These are phyloP conservation scores for Aegilops longissima DNA, from an alignment of 176 grass and related monocot species.

Conservation along the genomic window DNA sequence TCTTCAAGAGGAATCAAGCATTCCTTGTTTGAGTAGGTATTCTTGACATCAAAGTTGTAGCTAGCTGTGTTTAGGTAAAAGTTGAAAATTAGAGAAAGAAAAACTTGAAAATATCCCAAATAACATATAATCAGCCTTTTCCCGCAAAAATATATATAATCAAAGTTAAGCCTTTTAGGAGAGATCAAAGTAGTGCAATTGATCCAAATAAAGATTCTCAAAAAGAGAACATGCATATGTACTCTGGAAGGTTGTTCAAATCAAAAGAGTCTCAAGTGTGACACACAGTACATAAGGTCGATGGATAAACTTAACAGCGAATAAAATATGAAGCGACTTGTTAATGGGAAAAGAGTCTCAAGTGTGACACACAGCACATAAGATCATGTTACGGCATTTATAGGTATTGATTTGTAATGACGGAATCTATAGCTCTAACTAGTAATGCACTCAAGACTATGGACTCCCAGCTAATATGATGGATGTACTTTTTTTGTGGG, in stretches of 20 bases:
- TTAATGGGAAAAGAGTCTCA: background rate
- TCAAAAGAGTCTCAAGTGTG: background rate
- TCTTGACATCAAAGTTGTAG: background rate
- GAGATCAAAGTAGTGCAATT: too few relatives aligned
- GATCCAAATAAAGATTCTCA: too few relatives aligned
- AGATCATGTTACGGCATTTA: background rate
- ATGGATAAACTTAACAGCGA: background rate
- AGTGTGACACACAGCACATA: too few relatives aligned
- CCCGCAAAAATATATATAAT: too few relatives aligned
- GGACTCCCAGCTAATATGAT: background rate
- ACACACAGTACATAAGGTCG: background rate
- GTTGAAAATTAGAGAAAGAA: background rate
- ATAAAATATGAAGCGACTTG: background rate
- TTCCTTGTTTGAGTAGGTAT: background rate
- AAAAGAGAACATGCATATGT: background rate
- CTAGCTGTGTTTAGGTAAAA: constrained; percentile 5
- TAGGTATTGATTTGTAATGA: background rate
- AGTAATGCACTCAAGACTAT: background rate
- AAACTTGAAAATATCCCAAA: too few relatives aligned
- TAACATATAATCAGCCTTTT: too few relatives aligned
- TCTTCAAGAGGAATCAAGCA: constrained; percentile 26
- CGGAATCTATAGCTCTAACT: background rate
- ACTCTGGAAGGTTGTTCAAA: background rate
- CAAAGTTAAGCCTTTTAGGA: too few relatives aligned
- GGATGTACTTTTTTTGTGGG: too few relatives aligned